phyloP scores from a whole-genome alignment of 2,329 filamentous ascomycete species.

The Colletotrichum tropicale region DNA sequence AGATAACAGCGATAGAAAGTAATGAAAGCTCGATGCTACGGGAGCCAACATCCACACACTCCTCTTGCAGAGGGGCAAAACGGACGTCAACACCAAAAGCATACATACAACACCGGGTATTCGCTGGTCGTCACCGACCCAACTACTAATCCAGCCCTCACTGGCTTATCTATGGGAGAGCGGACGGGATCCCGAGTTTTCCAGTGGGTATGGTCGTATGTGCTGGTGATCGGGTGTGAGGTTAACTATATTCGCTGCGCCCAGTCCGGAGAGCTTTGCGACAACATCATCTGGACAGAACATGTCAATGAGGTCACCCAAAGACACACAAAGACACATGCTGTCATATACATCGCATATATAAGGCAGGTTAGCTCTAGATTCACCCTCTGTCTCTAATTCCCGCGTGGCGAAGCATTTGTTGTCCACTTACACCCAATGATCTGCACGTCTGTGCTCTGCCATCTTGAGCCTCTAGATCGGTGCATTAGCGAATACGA shows the following conservation, averaged over 20 bases:
- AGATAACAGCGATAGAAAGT: not conserved
- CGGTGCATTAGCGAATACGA: not conserved
- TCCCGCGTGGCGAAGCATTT: not conserved
- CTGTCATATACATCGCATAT: not conserved
- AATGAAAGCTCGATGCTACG: not conserved
- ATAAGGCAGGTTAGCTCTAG: not conserved
- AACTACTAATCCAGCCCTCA: constrained; percentile 4
- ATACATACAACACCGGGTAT: not conserved
- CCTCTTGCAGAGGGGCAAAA: not conserved
- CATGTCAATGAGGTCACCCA: not conserved
- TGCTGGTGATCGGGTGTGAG: accelerated
- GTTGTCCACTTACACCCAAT: not conserved
- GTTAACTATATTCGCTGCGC: not conserved
- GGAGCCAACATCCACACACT: not conserved
- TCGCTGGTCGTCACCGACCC: constrained; percentile 3
- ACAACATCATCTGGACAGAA: not conserved
- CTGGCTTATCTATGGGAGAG: constrained; percentile 5
- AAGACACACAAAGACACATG: not conserved
- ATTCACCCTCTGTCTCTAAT: not conserved
- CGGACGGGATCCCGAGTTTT: constrained; percentile 4
- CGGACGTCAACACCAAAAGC: not conserved
- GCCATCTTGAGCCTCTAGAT: not conserved
- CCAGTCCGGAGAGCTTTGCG: not conserved
- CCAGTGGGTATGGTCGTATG: constrained; percentile 3
- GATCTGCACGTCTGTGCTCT: not conserved